A percentile compares a stretch with the other conserved stretches of the same genome.
These are phyloP conservation scores for Urtica urens DNA, from an alignment of 306 rosid genomes.

Conservation along the genomic window DNA sequence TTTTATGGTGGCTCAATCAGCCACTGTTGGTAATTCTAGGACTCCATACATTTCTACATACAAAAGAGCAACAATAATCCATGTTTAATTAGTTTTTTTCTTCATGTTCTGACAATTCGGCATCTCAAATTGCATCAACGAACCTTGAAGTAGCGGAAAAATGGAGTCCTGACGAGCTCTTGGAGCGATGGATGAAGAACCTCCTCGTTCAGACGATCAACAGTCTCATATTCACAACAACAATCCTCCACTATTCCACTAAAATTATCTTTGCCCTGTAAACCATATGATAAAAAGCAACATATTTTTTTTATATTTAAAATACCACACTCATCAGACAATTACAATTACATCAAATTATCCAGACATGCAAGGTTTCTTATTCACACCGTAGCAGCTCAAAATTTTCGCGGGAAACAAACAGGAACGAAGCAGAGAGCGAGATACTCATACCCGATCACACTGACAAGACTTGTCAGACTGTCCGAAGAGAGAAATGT, in stretches of 20 bases:
- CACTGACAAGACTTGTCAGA: constrained; percentile 51
- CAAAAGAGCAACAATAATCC: no score
- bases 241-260: constrained; percentile 45
- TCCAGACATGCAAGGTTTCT: not conserved
- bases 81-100: no score
- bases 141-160: constrained; percentile 48
- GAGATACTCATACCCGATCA: constrained; percentile 38
- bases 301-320: no score
- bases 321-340: no score
- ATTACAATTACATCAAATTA: no score
- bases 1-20: no score
- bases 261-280: constrained; percentile 22
- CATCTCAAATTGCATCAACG: no score
- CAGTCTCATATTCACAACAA: constrained; percentile 47
- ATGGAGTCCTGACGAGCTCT: constrained; percentile 39
- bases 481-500: constrained; percentile 37
- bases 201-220: constrained; percentile 33
- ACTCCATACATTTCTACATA: no score
- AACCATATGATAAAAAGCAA: no score
- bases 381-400: not conserved
- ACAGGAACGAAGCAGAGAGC: not conserved
- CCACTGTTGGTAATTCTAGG: no score
- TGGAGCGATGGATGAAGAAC: constrained; percentile 37
- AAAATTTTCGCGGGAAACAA: constrained; percentile 8
- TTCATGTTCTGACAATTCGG: no score